A percentile compares a stretch with the other conserved stretches of the same genome.
Conservation (phyloP, 2,329 filamentous ascomycete species). For the Colletotrichum melonis region DNA sequence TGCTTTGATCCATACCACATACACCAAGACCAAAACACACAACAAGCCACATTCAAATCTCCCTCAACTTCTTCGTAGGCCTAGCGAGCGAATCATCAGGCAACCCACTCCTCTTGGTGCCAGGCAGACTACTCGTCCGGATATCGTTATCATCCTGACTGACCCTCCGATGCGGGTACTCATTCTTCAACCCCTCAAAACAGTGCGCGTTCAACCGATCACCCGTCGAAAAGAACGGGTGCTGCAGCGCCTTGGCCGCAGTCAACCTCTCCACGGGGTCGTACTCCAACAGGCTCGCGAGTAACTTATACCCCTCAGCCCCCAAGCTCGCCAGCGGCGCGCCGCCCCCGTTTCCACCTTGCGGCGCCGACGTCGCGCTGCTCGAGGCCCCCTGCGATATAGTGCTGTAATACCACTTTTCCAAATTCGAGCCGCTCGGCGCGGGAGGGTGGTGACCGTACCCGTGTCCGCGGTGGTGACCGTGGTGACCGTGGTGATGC, state of each 20-base stretch:
- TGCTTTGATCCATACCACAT: background rate
- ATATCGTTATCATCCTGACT: constrained; percentile 98
- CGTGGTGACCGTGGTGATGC: constrained; percentile 53
- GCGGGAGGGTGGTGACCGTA: constrained; percentile 40
- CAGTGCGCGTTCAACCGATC: constrained; percentile 83
- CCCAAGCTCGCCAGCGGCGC: constrained; percentile 71
- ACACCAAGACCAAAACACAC: background rate
- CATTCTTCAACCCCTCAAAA: constrained; percentile 88
- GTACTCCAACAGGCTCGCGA: constrained; percentile 88
- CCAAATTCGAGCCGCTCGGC: constrained; percentile 64
- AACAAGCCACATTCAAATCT: constrained; percentile 42
- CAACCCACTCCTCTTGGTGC: constrained; percentile 88
- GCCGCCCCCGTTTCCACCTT: constrained; percentile 40
- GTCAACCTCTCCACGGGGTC: constrained; percentile 91
- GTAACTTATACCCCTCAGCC: constrained; percentile 82
- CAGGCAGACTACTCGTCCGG: constrained; percentile 86
- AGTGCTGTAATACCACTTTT: constrained; percentile 83
- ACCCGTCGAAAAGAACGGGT: constrained; percentile 86
- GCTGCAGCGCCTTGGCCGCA: constrained; percentile 87
- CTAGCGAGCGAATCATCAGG: constrained; percentile 82
- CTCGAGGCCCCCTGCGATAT: constrained; percentile 69
- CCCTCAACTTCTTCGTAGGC: constrained; percentile 72
- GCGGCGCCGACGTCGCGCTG: constrained; percentile 56
- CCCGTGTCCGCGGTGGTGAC: constrained; percentile 50
- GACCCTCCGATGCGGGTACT: constrained; percentile 91